Percentiles rank a stretch among this genome's conserved stretches.
phyloP scores from a whole-genome alignment of 2,329 filamentous ascomycete genomes.

The Pestalotiopsis sp. region DNA sequence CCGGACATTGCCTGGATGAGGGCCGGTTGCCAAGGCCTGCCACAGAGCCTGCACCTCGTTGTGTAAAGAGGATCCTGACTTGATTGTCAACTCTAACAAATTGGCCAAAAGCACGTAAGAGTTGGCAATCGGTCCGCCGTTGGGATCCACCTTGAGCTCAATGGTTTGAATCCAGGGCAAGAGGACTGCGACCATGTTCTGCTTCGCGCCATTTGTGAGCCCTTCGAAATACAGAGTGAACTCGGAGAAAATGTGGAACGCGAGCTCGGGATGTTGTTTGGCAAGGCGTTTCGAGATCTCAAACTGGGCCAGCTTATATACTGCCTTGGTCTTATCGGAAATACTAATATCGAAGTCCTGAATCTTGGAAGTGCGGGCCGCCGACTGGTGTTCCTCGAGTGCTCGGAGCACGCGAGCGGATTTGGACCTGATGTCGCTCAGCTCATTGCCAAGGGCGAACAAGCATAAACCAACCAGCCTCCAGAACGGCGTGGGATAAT shows the following conservation, averaged over 20 bases:
- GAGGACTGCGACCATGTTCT: slow-evolving; percentile 92
- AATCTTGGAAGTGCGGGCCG: slow-evolving; percentile 75
- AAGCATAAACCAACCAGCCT: slow-evolving; percentile 84
- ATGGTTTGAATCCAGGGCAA: slow-evolving; percentile 95
- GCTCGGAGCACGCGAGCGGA: slow-evolving; percentile 78
- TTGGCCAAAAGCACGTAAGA: slow-evolving; percentile 96
- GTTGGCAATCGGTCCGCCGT: slow-evolving; percentile 83
- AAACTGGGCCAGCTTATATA: slow-evolving; percentile 96
- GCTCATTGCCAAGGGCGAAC: slow-evolving; percentile 90
- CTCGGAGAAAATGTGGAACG: slow-evolving; percentile 94
- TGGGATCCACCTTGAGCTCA: slow-evolving; percentile 87
- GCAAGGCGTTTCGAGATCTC: slow-evolving; percentile 91
- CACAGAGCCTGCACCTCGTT: slow-evolving; percentile 97
- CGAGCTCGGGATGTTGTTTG: slow-evolving; percentile 83
- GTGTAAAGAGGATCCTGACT: slow-evolving; percentile 82
- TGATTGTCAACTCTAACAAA: slow-evolving; percentile 93
- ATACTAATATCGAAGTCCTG: slow-evolving; percentile 98
- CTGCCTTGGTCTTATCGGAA: slow-evolving; percentile 95
- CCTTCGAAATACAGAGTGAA: slow-evolving; percentile 93
- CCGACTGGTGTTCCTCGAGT: slow-evolving; percentile 79
- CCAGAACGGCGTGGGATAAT: slow-evolving; percentile 86
- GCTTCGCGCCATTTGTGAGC: slow-evolving; percentile 76
- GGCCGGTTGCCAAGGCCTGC: slow-evolving; percentile 93
- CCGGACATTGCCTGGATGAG: slow-evolving; percentile 90
- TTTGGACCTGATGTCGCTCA: slow-evolving; percentile 84